Base-by-base conservation (phyloP, 2,329 filamentous ascomycete species). In the Graphilbum sp. region DNA sequence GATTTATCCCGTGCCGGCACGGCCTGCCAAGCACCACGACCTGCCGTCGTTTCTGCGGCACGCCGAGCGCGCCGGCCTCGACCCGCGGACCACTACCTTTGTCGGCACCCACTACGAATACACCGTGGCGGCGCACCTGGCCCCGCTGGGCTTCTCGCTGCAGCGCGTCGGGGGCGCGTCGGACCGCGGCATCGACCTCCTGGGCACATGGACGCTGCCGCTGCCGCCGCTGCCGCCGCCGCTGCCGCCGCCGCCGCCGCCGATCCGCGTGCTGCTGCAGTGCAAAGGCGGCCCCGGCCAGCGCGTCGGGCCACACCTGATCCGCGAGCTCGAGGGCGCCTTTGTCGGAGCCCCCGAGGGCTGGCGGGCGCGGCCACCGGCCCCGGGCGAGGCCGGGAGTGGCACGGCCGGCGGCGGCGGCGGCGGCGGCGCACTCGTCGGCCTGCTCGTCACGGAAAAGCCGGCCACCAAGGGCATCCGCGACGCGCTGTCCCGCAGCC, bases 41-140 rank as follows among this genome's bases (percentile, higher is more conserved):
- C 63, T 85, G 4, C 46, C 61, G 1, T 71, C 75, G 0, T 88
- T 85, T 52, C 54, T 80, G 21, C 59, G 65, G 20, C 75, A 86
- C 53, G 75, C 75, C 5, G 53, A 63, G 17, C 67, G 68, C 36
- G 65, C 59, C 0, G 62, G 65, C 1, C 62, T 85, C 18, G 64
- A 71, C 44, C 54, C 60, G 1, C 57, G 54, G 5, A 73, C 69
- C 15, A 74, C 72, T 0, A 65, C 74, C 33, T 87, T 75, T 52
- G 61, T 75, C 32, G 83, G 83, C 46, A 88, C 81, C 0, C 71
- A 70, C 52, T 88, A 82, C 59, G 83, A 90, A 55, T 88, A 88
- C 59, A 73, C 63, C 0, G 69, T 75, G 3, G 66, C 69, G 6
- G 52, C 56, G 4, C 58, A 69, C 1, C 65, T 88, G 0, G 49